Conservation (phyloP, 2,329 filamentous ascomycete genomes). For the Ilyonectria destructans region DNA sequence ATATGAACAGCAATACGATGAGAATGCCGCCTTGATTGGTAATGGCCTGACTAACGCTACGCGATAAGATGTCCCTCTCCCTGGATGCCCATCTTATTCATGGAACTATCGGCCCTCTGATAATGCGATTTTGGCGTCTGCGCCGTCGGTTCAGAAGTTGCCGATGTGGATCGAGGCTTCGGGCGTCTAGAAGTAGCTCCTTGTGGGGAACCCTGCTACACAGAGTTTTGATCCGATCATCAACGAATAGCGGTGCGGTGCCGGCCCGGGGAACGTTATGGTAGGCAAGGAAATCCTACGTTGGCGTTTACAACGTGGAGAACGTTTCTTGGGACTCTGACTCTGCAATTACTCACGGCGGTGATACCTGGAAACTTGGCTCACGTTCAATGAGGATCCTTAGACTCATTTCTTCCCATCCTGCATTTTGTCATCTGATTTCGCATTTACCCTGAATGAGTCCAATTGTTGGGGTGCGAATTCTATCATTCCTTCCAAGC, state of each 20-base stretch:
- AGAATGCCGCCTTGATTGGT: not conserved
- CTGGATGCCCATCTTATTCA: not conserved
- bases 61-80: not conserved
- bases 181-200: not conserved
- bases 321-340: too few species aligned
- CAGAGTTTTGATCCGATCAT: not conserved
- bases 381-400: not conserved
- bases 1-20: not conserved
- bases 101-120: not conserved
- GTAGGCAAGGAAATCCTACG: not conserved
- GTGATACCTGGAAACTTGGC: not conserved
- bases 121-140: not conserved
- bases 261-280: not conserved
- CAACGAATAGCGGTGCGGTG: not conserved
- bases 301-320: not conserved
- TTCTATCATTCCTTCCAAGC: not conserved
- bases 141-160: conserved; percentile 19
- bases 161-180: conserved; percentile 1
- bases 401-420: not conserved
- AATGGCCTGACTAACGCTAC: not conserved
- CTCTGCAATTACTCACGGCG: not conserved
- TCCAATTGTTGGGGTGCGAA: not conserved
- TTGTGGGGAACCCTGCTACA: conserved; percentile 13
- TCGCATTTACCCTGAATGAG: not conserved
- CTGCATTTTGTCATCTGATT: not conserved